Evolutionary conservation across 1,139 yeast genomes (phyloP).

Genomic region (Pneumocystis sp.): DNA sequence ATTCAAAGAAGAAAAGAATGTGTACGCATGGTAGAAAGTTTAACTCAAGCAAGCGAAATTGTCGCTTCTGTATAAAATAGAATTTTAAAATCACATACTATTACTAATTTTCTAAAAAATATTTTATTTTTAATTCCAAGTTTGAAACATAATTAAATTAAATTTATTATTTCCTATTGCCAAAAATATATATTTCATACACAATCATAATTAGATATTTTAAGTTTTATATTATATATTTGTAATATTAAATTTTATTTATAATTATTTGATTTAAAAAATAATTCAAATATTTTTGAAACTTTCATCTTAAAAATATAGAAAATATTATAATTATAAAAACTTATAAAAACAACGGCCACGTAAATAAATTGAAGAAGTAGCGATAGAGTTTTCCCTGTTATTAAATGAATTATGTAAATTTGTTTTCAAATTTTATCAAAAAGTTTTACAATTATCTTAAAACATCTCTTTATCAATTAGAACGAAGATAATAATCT

Average conservation of each 20-base stretch:
- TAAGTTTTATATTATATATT: neutral
- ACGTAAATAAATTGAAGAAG: neutral
- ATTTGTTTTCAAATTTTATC: neutral
- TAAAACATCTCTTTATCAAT: neutral
- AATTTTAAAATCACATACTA: neutral
- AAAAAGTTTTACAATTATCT: neutral
- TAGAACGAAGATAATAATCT: slow-evolving; percentile 6
- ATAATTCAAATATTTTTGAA: neutral
- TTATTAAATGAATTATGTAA: neutral
- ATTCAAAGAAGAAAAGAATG: slow-evolving; percentile 93
- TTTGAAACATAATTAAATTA: neutral
- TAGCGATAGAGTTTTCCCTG: neutral
- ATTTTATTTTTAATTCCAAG: neutral
- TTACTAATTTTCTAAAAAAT: neutral
- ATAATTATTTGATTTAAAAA: neutral
- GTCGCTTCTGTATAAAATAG: slow-evolving; percentile 34
- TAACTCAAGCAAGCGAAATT: slow-evolving; percentile 77
- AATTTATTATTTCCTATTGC: neutral
- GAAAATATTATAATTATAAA: neutral
- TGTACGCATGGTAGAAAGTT: slow-evolving; percentile 81
- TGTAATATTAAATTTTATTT: neutral
- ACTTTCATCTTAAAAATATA: neutral
- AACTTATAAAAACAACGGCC: neutral
- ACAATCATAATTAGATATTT: neutral
- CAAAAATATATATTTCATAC: neutral